phyloP scores from a whole-genome alignment of 1,284 basidiomycete species.

The Heterobasidion occidentale region DNA sequence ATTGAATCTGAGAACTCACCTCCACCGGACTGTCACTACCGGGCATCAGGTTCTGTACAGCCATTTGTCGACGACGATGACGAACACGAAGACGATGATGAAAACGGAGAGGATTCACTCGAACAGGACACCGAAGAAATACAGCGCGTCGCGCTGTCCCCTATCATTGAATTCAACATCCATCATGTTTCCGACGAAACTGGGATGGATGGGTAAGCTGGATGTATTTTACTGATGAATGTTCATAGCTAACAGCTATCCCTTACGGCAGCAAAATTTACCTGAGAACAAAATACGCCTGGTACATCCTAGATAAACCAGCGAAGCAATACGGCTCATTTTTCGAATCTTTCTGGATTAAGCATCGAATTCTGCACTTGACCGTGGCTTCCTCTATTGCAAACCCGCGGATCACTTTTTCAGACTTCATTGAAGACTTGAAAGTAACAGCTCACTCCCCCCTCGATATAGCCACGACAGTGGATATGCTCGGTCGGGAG shows the following conservation, averaged over 20 bases:
- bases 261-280: slow-evolving; percentile 26
- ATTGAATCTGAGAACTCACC: slow-evolving; percentile 9
- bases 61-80: too few relatives aligned
- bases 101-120: too few relatives aligned
- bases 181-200: slow-evolving; percentile 28
- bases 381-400: slow-evolving; percentile 28
- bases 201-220: slow-evolving; percentile 13
- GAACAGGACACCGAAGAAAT: too few relatives aligned
- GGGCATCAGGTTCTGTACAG: too few relatives aligned
- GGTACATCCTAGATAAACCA: slow-evolving; percentile 55
- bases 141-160: slow-evolving; percentile 2
- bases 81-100: slow-evolving; percentile 12
- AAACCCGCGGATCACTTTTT: slow-evolving; percentile 24
- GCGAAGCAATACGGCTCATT: slow-evolving; percentile 32
- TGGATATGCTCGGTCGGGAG: slow-evolving; percentile 22
- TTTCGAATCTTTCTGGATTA: slow-evolving; percentile 37
- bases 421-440: slow-evolving; percentile 11
- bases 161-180: slow-evolving; percentile 26
- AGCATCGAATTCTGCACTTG: slow-evolving; percentile 39
- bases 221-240: slow-evolving; percentile 26
- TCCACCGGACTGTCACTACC: too few relatives aligned
- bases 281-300: slow-evolving; percentile 37
- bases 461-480: slow-evolving; percentile 14
- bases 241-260: not conserved
- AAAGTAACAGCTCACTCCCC: slow-evolving; percentile 9